These are phyloP conservation scores for Boletus huronensis DNA, from an alignment of 768 basidiomycete genomes.

Conservation along the genomic window DNA sequence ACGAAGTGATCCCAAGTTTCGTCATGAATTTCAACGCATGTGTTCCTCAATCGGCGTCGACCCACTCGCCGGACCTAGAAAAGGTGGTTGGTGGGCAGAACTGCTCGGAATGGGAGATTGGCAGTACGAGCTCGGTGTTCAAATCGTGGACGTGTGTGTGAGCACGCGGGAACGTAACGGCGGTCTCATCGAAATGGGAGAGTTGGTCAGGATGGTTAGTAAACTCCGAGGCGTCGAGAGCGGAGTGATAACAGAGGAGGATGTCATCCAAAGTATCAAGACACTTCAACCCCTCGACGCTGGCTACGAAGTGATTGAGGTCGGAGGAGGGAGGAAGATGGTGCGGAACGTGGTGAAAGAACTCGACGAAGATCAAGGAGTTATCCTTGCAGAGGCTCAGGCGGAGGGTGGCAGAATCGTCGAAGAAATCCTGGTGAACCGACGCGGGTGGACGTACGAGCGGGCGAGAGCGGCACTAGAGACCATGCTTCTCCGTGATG, in stretches of 20 bases:
- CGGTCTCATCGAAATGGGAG: conserved; percentile 85
- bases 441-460: conserved; percentile 74
- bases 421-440: conserved; percentile 53
- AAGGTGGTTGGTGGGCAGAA: conserved; percentile 91
- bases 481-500: conserved; percentile 88
- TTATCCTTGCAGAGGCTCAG: conserved; percentile 72
- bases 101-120: conserved; percentile 87
- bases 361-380: conserved; percentile 85
- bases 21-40: conserved; percentile 94
- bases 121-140: conserved; percentile 94
- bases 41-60: conserved; percentile 94
- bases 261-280: conserved; percentile 79
- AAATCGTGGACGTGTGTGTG: conserved; percentile 90
- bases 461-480: conserved; percentile 76
- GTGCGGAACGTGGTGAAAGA: conserved; percentile 88
- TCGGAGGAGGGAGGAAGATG: conserved; percentile 70
- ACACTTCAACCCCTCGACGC: conserved; percentile 84
- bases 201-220: conserved; percentile 75
- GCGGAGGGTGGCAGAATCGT: conserved; percentile 67
- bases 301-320: conserved; percentile 83
- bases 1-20: conserved; percentile 76
- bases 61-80: conserved; percentile 81
- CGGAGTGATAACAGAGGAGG: conserved; percentile 79
- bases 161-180: conserved; percentile 88
- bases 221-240: conserved; percentile 68